Evolutionary conservation across 345 rosid species (phyloP).

Genomic region (Trapa incisa): DNA sequence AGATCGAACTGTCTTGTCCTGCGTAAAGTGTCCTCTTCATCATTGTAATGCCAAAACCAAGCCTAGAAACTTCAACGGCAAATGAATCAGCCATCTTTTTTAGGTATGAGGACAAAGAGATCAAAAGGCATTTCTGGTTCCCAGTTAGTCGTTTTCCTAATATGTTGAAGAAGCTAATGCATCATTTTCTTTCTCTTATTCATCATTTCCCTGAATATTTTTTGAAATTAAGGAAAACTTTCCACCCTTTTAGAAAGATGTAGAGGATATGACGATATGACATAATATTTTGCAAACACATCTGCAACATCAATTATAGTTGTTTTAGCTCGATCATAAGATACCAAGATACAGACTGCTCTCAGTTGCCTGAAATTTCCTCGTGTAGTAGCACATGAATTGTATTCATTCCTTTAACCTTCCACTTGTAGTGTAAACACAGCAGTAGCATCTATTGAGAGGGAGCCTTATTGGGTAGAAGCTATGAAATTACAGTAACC

Average conservation of each 20-base stretch:
- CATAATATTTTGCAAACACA: too few relatives aligned
- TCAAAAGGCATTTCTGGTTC: background rate
- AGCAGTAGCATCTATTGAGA: background rate
- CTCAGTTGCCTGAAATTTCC: too few relatives aligned
- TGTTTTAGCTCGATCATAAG: too few relatives aligned
- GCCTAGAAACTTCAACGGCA: background rate
- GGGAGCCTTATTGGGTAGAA: background rate
- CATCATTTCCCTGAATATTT: background rate
- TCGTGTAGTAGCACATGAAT: background rate
- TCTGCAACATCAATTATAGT: too few relatives aligned
- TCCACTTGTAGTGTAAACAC: background rate
- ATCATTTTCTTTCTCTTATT: background rate
- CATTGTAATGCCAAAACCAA: background rate
- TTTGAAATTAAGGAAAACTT: background rate
- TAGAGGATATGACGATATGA: background rate
- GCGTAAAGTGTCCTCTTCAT: background rate
- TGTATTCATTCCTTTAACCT: background rate
- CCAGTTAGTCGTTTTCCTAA: background rate
- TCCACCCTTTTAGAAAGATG: background rate
- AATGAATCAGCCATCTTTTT: too few relatives aligned
- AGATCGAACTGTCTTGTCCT: background rate
- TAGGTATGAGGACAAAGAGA: too few relatives aligned
- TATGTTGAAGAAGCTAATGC: background rate
- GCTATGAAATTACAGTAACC: background rate
- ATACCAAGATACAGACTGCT: too few relatives aligned